Percentiles rank a stretch among this genome's conserved stretches.
These are phyloP conservation scores for Phytophthora vignae DNA, from an alignment of 352 stramenopile genomes.

Conservation along the genomic window DNA sequence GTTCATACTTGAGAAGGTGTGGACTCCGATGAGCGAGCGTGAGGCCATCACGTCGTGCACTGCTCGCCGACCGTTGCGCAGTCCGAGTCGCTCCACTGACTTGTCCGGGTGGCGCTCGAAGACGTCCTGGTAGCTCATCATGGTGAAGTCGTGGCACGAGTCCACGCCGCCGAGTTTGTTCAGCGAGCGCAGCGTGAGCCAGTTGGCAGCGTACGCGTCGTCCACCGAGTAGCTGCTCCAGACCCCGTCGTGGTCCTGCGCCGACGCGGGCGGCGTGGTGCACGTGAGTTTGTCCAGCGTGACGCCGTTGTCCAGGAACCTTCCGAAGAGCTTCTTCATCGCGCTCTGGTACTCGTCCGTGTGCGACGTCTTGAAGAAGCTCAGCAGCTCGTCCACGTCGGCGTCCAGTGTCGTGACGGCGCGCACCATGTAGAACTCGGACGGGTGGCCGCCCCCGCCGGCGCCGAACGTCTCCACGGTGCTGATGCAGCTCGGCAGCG, in stretches of 20 bases:
- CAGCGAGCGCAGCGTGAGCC: constrained; percentile 49
- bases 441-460: constrained; percentile 42
- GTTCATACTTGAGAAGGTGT: constrained; percentile 62
- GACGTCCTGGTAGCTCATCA: constrained; percentile 64
- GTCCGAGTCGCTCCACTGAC: constrained; percentile 35
- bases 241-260: constrained; percentile 11
- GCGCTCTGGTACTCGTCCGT: constrained; percentile 41
- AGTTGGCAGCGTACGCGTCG: constrained; percentile 63
- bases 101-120: constrained; percentile 46
- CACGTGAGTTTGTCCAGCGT: constrained; percentile 58
- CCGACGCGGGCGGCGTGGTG: constrained; percentile 40
- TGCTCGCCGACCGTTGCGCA: constrained; percentile 22
- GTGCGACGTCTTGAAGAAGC: constrained; percentile 36
- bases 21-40: constrained; percentile 55
- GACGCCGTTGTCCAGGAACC: constrained; percentile 45
- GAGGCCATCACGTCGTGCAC: constrained; percentile 16
- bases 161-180: constrained; percentile 38
- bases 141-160: constrained; percentile 56
- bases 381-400: constrained; percentile 50
- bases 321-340: constrained; percentile 59
- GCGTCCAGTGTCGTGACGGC: constrained; percentile 54
- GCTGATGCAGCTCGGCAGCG: constrained; percentile 44
- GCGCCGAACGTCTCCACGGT: constrained; percentile 45
- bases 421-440: constrained; percentile 67
- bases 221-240: constrained; percentile 48